Percentiles rank a stretch among this genome's conserved stretches.
These are phyloP conservation scores for Venturia nashicola DNA, from an alignment of 2,329 filamentous ascomycete genomes.

Conservation along the genomic window DNA sequence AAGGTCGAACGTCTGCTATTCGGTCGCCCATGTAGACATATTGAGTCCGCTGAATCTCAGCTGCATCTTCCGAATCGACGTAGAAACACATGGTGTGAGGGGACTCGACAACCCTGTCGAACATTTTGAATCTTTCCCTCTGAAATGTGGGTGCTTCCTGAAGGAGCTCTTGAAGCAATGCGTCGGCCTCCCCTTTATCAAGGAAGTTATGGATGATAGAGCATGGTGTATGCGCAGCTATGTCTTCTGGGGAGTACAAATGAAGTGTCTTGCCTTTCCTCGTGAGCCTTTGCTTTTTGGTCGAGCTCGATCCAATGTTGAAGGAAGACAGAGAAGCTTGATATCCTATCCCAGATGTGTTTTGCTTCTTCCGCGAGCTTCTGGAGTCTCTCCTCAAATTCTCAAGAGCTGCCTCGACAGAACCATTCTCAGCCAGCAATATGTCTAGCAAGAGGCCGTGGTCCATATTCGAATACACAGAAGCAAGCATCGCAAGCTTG, in stretches of 20 bases:
- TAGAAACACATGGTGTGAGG: constrained; percentile 80
- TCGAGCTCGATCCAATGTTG: constrained; percentile 5
- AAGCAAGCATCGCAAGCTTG: constrained; percentile 74
- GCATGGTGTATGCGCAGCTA: constrained; percentile 76
- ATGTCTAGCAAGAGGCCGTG: constrained; percentile 65
- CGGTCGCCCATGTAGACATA: constrained; percentile 77
- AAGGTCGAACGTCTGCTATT: constrained; percentile 62
- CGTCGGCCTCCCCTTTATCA: constrained; percentile 55
- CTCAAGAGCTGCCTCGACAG: constrained; percentile 51
- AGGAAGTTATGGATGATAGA: constrained; percentile 90
- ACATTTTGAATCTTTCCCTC: constrained; percentile 67
- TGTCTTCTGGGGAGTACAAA: constrained; percentile 68
- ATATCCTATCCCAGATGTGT: constrained; percentile 22
- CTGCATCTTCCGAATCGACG: constrained; percentile 61
- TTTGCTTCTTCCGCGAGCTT: constrained; percentile 20
- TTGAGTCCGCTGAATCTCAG: constrained; percentile 57
- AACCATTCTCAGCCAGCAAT: constrained; percentile 66
- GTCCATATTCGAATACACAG: constrained; percentile 53
- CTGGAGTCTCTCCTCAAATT: constrained; percentile 34
- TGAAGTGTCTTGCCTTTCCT: constrained; percentile 74
- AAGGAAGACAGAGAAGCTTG: constrained; percentile 28
- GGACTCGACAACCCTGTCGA: constrained; percentile 74
- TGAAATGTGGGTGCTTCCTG: constrained; percentile 60
- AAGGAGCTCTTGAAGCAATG: constrained; percentile 63
- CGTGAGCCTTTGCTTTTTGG: constrained; percentile 38